phyloP scores from a whole-genome alignment of 768 basidiomycete species.

The Boletus reticulatus region DNA sequence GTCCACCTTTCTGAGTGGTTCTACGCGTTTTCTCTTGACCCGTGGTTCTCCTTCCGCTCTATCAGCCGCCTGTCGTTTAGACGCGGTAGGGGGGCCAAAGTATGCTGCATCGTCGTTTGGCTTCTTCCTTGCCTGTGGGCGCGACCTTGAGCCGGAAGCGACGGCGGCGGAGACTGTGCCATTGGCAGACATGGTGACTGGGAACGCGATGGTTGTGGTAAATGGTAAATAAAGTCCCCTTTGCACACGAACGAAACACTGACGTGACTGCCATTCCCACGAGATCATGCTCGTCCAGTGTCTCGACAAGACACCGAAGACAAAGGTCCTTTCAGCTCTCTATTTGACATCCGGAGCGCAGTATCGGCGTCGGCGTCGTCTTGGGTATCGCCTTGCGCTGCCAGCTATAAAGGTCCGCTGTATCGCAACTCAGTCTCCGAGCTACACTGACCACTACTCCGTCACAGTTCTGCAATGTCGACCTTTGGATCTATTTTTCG shows the following conservation, averaged over 20 bases:
- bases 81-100: constrained; percentile 55
- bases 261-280: constrained; percentile 20
- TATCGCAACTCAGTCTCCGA: not conserved
- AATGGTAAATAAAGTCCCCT: not conserved
- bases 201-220: constrained; percentile 2
- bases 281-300: not conserved
- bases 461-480: constrained; percentile 59
- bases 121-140: constrained; percentile 62
- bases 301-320: no score
- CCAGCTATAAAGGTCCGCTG: constrained; percentile 23
- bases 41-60: constrained; percentile 73
- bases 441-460: not conserved
- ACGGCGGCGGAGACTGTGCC: constrained; percentile 20
- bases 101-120: constrained; percentile 70
- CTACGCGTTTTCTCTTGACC: constrained; percentile 70
- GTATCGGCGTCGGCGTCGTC: constrained; percentile 5
- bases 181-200: constrained; percentile 23
- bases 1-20: constrained; percentile 37
- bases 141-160: constrained; percentile 53
- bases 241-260: not conserved
- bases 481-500: constrained; percentile 90
- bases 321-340: no score
- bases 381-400: constrained; percentile 23
- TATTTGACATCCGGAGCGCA: not conserved
- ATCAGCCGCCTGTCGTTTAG: constrained; percentile 66